A percentile compares a stretch with the other conserved stretches of the same genome.
Evolutionary conservation across 2,329 filamentous ascomycete genomes (phyloP).

Genomic region (Ceratocystiopsis minuta): DNA sequence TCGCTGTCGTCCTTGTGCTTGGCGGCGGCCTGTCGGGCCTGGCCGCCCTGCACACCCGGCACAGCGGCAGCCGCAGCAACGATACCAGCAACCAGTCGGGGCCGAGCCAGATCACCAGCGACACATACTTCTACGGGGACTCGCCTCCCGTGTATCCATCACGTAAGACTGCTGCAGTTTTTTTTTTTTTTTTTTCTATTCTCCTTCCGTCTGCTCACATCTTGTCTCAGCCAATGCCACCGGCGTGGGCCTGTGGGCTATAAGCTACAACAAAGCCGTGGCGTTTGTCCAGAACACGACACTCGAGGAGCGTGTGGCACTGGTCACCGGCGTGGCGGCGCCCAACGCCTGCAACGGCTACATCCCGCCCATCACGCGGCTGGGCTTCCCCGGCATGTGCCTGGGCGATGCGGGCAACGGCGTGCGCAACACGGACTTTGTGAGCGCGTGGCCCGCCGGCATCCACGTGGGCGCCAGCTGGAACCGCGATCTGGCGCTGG

Average conservation of each 20-base stretch:
- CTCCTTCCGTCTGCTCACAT: background rate
- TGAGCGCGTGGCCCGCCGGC: slow-evolving; percentile 17
- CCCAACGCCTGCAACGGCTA: slow-evolving; percentile 31
- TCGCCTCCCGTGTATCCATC: slow-evolving; percentile 33
- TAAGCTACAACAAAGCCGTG: slow-evolving; percentile 47
- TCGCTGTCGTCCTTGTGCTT: slow-evolving; percentile 15
- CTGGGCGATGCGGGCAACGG: slow-evolving; percentile 25
- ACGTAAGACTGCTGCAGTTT: slow-evolving; percentile 19
- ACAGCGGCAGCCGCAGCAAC: background rate
- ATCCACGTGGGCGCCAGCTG: slow-evolving; percentile 25
- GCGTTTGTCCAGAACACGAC: slow-evolving; percentile 54
- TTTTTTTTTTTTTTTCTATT: background rate
- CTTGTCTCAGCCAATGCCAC: slow-evolving; percentile 26
- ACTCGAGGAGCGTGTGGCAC: slow-evolving; percentile 55
- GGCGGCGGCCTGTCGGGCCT: slow-evolving; percentile 19
- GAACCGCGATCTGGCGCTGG: slow-evolving; percentile 52
- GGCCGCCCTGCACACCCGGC: slow-evolving; percentile 14
- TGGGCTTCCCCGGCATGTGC: slow-evolving; percentile 25
- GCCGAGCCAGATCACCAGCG: slow-evolving; percentile 17
- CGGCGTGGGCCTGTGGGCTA: slow-evolving; percentile 46
- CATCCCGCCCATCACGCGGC: slow-evolving; percentile 19
- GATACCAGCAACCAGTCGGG: background rate
- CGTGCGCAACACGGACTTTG: slow-evolving; percentile 22
- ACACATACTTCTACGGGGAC: slow-evolving; percentile 29
- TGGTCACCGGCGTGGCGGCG: slow-evolving; percentile 52